Base-by-base conservation (phyloP, 176 grass and related monocot genomes). In the Hordeum marinum region DNA sequence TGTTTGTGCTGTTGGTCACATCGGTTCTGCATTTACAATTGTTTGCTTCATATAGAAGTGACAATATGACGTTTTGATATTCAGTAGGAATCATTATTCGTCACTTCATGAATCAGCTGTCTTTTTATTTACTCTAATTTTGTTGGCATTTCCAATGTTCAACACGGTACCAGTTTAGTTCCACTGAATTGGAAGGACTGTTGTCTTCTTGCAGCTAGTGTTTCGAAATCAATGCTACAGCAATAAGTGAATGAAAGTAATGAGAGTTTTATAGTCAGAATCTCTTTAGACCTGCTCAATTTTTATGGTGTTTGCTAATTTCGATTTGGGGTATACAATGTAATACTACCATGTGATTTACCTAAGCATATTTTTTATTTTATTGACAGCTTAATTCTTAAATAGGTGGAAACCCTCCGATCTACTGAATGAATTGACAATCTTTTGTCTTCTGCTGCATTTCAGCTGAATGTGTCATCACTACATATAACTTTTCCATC, bases 401-500 rank as follows among this genome's bases (percentile, higher is more conserved):
- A 79, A 87, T 72, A 68, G 17, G 63, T 48, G 59, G 48, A 54
- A 5, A 72, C 32, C 23, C 72, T 72, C 5, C 1, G 55, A 65
- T 86, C n/a, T 72, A 77, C 36, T 76, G 42, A 72, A 46, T 27
- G 4, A 79, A 66, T 43, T 75, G 50, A 82, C 31, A 72, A 25
- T 74, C 3, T 79, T 78, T 83, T 72, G 65, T 34, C 73, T 66
- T 83, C 72, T 83, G 57, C 21, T 83, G 80, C 50, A 83, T 88
- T 80, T 88, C 87, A 98, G 96, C 83, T 98, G 76, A 83, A 87
- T 4, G 85, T 92, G 50, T 98, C 96, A 83, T 98, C 93, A 39
- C 84, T 98, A 36, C 96, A 98, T 84, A 81, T 98, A 61, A 98
- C 93, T 81, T 98, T 98, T 94, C 96, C 96, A n/a, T 92, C 89